Evolutionary conservation across 805 yeast species (phyloP).

Genomic region (Candida yuanshanica): DNA sequence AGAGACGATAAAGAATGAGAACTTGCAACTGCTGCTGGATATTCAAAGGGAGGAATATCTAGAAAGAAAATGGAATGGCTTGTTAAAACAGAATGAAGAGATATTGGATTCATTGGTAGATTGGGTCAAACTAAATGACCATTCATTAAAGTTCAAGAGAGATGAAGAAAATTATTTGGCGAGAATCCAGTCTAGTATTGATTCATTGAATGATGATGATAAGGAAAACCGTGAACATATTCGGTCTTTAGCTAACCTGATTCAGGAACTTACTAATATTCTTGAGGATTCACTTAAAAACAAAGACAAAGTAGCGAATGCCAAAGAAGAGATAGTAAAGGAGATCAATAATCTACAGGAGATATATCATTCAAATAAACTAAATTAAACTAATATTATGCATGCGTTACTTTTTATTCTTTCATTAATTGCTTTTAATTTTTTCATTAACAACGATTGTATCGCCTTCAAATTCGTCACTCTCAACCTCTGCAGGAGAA

Average conservation of each 20-base stretch:
- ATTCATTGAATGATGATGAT: background rate
- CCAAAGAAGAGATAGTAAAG: background rate
- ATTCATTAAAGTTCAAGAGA: background rate
- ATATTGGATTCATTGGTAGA: slow-evolving; percentile 16
- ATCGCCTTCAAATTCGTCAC: background rate
- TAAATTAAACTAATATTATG: background rate
- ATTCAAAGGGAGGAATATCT: slow-evolving; percentile 30
- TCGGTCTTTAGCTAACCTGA: background rate
- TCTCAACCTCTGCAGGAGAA: background rate
- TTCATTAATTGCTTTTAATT: background rate
- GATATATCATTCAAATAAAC: background rate
- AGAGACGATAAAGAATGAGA: slow-evolving; percentile 20
- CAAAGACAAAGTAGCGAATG: background rate
- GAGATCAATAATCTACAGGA: background rate
- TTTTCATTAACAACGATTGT: background rate
- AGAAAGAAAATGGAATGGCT: slow-evolving; percentile 20
- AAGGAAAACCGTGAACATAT: background rate
- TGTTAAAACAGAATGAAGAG: slow-evolving; percentile 25
- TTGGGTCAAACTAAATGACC: slow-evolving; percentile 5
- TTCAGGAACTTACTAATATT: background rate
- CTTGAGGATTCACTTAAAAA: background rate
- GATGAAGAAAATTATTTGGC: background rate
- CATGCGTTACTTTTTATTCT: background rate
- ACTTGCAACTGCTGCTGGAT: slow-evolving; percentile 22
- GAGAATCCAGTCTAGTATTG: background rate